Base-by-base conservation (phyloP, 1,139 yeast species). In the Groenewaldozyma auringiensis region DNA sequence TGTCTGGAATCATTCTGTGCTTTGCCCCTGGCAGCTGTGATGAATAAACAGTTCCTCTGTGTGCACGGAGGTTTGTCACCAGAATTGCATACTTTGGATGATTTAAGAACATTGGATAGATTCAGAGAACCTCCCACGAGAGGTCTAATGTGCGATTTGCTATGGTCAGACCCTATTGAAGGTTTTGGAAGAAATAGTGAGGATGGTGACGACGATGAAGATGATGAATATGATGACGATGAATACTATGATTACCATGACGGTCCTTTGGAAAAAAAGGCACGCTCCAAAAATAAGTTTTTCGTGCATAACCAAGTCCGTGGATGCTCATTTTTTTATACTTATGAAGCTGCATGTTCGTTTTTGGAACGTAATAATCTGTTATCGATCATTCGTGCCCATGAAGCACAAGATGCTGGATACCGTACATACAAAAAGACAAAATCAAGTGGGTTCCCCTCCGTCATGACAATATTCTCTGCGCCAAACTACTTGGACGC, bases 31-130 rank as follows among this genome's bases (percentile, higher is more conserved):
- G 96, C 95, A 1, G 97, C 97, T 0, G 72, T 92, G 34, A 85
- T 92, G 94, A 89, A 89, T 68, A 81, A 82, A 53, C 97, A 92
- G 65, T 89, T 92, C 57, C 83, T 92, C 63, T 92, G 98, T 66
- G 95, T 89, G 43, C 98, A 89, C 63, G 98, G 97, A 46, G 97
- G 97, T n/a, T 72, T 89, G 20, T 85, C 95, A 13, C 96, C 96
- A 2, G 94, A 87, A 47, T 69, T 89, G 53, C 76, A 72, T 50
- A 70, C 81, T 2, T 71, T 87, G 43, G 81, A 81, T 46, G 96
- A 89, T 61, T 67, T 92, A 41, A 71, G 75, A 33, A 71, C 68
- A 43, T 69, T 92, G 37, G 80, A 89, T 64, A 74, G 98, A 52
- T 92, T 89, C 68, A 74, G 84, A 52, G 95, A 89, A 61, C 96